A percentile compares a stretch with the other conserved stretches of the same genome.
Conservation (phyloP, 2,329 filamentous ascomycete genomes). For the Aspergillus sergii region DNA sequence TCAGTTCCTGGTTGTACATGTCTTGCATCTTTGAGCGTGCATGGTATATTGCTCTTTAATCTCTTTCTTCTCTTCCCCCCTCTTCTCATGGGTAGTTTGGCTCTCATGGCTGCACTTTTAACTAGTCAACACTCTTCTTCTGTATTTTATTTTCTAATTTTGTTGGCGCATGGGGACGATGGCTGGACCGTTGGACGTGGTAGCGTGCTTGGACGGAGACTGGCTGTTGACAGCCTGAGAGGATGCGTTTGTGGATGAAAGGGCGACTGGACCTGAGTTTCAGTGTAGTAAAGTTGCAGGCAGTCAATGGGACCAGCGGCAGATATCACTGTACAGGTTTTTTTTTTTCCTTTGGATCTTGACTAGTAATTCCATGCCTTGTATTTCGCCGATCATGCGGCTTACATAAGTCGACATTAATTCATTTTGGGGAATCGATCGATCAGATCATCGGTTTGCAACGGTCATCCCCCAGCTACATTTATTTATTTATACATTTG, state of each 20-base stretch:
- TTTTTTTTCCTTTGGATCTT: background rate
- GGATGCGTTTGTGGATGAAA: background rate
- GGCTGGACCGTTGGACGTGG: constrained; percentile 6
- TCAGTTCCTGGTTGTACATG: constrained; percentile 31
- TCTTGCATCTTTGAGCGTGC: constrained; percentile 43
- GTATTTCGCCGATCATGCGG: too few relatives aligned
- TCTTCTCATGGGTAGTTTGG: constrained; percentile 18
- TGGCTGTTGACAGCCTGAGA: constrained; percentile 2
- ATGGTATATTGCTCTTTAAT: constrained; percentile 29
- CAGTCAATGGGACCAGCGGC: background rate
- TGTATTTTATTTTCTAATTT: constrained; percentile 14
- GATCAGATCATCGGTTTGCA: too few relatives aligned
- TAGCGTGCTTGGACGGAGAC: background rate
- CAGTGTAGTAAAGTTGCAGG: background rate
- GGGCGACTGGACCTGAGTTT: background rate
- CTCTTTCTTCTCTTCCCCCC: constrained; percentile 22
- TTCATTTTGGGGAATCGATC: too few relatives aligned
- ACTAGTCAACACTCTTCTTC: background rate
- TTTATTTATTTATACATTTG: background rate
- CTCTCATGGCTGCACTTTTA: background rate
- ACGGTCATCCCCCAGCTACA: too few relatives aligned
- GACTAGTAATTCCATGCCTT: background rate
- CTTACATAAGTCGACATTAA: too few relatives aligned
- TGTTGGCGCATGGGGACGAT: constrained; percentile 8
- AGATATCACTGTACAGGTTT: background rate